Evolutionary conservation across 1,284 basidiomycete species (phyloP).

Genomic region (Chalciporus sp.): DNA sequence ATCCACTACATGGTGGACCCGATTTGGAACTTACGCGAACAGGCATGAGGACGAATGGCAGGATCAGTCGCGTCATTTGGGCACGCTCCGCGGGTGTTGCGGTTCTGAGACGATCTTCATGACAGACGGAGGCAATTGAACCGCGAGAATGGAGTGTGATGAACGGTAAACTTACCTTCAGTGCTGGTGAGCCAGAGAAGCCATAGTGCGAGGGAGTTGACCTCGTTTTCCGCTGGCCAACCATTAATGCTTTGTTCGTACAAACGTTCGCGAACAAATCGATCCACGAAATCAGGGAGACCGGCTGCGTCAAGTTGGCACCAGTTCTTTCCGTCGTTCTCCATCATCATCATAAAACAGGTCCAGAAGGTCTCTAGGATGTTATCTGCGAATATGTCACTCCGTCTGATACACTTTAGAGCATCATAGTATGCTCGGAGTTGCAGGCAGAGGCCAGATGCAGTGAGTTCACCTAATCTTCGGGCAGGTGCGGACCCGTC

Average conservation of each 20-base stretch:
- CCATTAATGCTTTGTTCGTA: constrained; percentile 45
- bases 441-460: constrained; percentile 44
- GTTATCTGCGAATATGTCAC: constrained; percentile 41
- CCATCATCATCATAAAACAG: constrained; percentile 66
- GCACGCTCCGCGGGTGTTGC: constrained; percentile 44
- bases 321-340: constrained; percentile 77
- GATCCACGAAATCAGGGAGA: constrained; percentile 48
- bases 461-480: constrained; percentile 48
- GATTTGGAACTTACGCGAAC: constrained; percentile 47
- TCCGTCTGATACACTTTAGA: constrained; percentile 44
- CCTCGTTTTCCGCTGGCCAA: constrained; percentile 57
- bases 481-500: constrained; percentile 55
- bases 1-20: not conserved
- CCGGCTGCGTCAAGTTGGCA: constrained; percentile 58
- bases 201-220: constrained; percentile 63
- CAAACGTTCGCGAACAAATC: constrained; percentile 47
- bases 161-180: constrained; percentile 38
- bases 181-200: constrained; percentile 62
- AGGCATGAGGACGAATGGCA: constrained; percentile 60
- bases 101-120: constrained; percentile 47
- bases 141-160: not conserved
- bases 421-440: constrained; percentile 46
- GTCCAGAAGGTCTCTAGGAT: constrained; percentile 49
- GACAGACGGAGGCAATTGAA: not conserved
- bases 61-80: constrained; percentile 49